Conservation (phyloP, 306 rosid genomes). For the Rosa chinensis region DNA sequence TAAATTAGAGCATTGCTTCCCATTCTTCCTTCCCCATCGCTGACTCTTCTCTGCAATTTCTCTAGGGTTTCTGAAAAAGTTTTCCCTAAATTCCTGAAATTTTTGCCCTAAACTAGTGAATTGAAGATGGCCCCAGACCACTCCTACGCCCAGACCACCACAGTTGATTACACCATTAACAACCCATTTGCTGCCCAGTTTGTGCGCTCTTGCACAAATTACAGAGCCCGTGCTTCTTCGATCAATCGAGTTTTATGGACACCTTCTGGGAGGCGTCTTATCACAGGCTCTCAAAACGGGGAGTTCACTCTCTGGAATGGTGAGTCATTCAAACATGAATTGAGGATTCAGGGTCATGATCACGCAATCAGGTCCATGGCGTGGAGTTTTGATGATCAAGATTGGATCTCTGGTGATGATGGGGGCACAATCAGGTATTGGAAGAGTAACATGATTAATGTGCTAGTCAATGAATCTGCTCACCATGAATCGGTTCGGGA, state of each 20-base stretch:
- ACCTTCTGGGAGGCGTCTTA: constrained; percentile 94
- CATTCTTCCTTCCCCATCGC: too few species aligned
- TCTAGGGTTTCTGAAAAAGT: too few species aligned
- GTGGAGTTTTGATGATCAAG: constrained; percentile 98
- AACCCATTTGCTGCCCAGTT: constrained; percentile 67
- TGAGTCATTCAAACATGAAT: too few species aligned
- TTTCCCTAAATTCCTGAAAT: too few species aligned
- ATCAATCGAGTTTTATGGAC: constrained; percentile 96
- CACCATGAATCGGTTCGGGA: constrained; percentile 97
- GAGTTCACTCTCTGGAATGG: too few species aligned
- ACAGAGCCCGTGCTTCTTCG: constrained; percentile 69
- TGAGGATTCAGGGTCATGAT: too few species aligned
- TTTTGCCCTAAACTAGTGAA: too few species aligned
- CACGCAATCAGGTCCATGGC: constrained; percentile 11
- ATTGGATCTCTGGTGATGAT: constrained; percentile 98
- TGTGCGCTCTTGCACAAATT: constrained; percentile 82
- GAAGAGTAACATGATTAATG: constrained; percentile 99
- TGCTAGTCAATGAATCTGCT: constrained; percentile 89
- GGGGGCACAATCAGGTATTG: constrained; percentile 97
- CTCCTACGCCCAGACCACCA: too few species aligned
- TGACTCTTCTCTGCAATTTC: too few species aligned
- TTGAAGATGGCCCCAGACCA: too few species aligned
- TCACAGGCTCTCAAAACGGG: constrained; percentile 75
- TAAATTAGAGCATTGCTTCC: too few species aligned
- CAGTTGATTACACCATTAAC: too few species aligned